Base-by-base conservation (phyloP, 2,329 filamentous ascomycete species). In the Cytospora paraplurivora region DNA sequence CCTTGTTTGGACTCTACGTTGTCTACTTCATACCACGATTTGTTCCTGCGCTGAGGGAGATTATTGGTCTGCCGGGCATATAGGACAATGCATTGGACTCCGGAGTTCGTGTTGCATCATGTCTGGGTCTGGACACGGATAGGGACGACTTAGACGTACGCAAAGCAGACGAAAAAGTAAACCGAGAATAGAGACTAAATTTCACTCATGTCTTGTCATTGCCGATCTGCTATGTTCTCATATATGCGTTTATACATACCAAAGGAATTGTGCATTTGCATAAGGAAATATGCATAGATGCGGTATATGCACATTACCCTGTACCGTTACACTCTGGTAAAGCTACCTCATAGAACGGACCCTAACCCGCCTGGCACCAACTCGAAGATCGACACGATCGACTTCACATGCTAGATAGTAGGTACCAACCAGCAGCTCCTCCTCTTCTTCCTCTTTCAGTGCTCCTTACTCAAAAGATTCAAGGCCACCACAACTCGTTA, bases 1-100 rank as follows among this genome's bases (percentile, higher is more conserved):
- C 83, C 1, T 60, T 77, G 2, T 52, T 74, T 4, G 82, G 77
- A 0, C 75, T 84, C 44, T 86, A 84, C 60, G 65, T 70, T 21
- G 76, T 84, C 8, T 86, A 86, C 64, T 73, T 83, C 38, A 73
- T 85, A 13, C 83, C 83, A 17, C 75, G 83, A 10, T 80, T 80
- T 65, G 72, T 83, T 34, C 82, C 83, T 1, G 75, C 70, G 0
- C 15, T 84, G 38, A 74, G 83, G 27, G 70, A 74, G 11, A 55
- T 83, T 2, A 61, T 85, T 49, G 83, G 83, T 0, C 64, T 85
- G 49, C 83, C 83, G 1, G 83, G 82, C 0, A 77, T 85, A 72
- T 84, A 55, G 72, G 12, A 51, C 44, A 2, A 37, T 32, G n/a
- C 34, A 8, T 35, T 38, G n/a, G 49, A 32, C 15, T 15, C 21